phyloP scores from a whole-genome alignment of 2,329 filamentous ascomycete genomes.

The Mycosphaerella sp. region DNA sequence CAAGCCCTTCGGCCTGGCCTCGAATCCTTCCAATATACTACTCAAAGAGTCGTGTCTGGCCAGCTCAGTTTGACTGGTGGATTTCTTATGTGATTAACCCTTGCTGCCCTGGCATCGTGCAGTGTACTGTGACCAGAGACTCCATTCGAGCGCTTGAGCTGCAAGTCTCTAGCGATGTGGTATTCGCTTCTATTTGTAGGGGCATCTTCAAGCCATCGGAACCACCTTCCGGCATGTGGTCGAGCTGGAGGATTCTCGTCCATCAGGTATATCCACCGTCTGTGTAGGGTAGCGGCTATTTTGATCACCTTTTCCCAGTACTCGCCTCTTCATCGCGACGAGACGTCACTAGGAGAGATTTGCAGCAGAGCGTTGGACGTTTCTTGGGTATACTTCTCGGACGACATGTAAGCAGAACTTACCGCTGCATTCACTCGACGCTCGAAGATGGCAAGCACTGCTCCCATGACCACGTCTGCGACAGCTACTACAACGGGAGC shows the following conservation, averaged over 20 bases:
- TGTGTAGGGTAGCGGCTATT: background rate
- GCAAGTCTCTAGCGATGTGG: background rate
- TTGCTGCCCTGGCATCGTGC: background rate
- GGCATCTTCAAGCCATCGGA: background rate
- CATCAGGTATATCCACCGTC: background rate
- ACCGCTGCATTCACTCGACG: too few relatives aligned
- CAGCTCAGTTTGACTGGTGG: background rate
- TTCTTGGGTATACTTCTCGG: background rate
- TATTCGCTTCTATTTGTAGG: background rate
- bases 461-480: background rate
- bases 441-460: background rate
- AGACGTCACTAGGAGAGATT: too few relatives aligned
- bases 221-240: background rate
- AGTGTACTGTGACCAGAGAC: background rate
- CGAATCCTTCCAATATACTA: background rate
- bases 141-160: background rate
- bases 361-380: too few relatives aligned
- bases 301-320: too few relatives aligned
- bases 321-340: too few relatives aligned
- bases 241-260: conserved; percentile 1
- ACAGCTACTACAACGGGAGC: background rate
- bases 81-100: background rate
- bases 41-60: background rate
- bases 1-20: background rate
- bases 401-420: background rate